phyloP scores from a whole-genome alignment of 345 rosid genomes.

The Dipteronia sinensis region DNA sequence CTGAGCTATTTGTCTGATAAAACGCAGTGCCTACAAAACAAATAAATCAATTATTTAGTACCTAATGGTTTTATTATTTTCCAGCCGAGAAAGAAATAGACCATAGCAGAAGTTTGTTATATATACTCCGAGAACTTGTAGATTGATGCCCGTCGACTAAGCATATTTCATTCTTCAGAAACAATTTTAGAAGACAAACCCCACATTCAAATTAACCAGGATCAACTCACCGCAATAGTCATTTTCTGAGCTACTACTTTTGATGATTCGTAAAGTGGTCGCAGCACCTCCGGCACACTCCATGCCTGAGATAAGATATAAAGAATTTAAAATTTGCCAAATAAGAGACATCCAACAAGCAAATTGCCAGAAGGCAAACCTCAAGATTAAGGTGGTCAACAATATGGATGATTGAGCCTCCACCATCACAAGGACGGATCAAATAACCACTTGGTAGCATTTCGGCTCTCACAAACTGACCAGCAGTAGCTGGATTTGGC shows the following conservation, averaged over 20 bases:
- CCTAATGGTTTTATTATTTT: neutral
- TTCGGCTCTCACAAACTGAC: slow-evolving; percentile 97
- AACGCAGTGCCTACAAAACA: slow-evolving; percentile 71
- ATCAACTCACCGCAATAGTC: slow-evolving; percentile 81
- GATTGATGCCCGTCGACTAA: neutral
- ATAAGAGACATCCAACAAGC: neutral
- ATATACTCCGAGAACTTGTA: neutral
- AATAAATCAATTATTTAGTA: slow-evolving; percentile 27
- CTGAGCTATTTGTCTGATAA: slow-evolving; percentile 85
- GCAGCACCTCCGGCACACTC: slow-evolving; percentile 98
- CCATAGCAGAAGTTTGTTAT: neutral
- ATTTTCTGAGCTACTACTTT: slow-evolving; percentile 90
- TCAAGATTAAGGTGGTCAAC: slow-evolving; percentile 96
- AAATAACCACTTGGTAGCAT: slow-evolving; percentile 95
- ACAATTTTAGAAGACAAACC: neutral
- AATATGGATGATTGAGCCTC: slow-evolving; percentile 96
- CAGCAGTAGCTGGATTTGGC: slow-evolving; percentile 69
- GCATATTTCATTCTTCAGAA: neutral
- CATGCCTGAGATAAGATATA: slow-evolving; percentile 60
- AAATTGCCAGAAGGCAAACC: slow-evolving; percentile 39
- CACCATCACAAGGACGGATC: slow-evolving; percentile 97
- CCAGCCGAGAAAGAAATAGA: neutral
- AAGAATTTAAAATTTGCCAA: neutral
- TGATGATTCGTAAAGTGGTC: slow-evolving; percentile 94
- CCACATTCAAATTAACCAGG: neutral